Percentiles rank a stretch among this genome's conserved stretches.
Evolutionary conservation across 1,284 basidiomycete genomes (phyloP).

Genomic region (Rhodotorula sp.): DNA sequence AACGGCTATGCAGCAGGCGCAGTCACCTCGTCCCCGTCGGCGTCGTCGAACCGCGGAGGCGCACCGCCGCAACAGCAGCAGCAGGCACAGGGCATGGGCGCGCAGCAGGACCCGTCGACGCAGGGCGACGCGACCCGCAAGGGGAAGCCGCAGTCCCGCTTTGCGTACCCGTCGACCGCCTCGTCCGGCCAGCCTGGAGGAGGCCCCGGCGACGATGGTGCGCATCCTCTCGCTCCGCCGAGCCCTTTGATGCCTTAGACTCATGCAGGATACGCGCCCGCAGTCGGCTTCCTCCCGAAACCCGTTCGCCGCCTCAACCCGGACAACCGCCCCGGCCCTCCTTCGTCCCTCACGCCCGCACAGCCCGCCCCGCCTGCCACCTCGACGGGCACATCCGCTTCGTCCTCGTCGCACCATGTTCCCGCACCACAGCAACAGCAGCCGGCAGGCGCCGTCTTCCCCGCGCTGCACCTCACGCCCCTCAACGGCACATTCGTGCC

Average conservation of each 20-base stretch:
- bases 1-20: no score
- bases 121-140: not conserved
- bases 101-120: not conserved
- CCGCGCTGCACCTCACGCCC: slow-evolving; percentile 81
- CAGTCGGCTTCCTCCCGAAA: slow-evolving; percentile 1
- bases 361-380: not conserved
- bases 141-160: not conserved
- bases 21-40: not conserved
- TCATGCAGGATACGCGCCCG: not conserved
- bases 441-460: slow-evolving; percentile 38
- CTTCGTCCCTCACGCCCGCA: not conserved
- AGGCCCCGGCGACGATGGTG: not conserved
- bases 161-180: not conserved
- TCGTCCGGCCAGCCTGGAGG: not conserved
- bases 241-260: not conserved
- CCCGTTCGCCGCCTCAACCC: not conserved
- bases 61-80: not conserved
- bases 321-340: not conserved
- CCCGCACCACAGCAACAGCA: not conserved
- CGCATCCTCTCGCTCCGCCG: not conserved
- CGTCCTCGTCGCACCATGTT: not conserved
- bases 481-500: slow-evolving; percentile 95
- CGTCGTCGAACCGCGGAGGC: not conserved
- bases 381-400: not conserved
- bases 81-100: no score